These are phyloP conservation scores for Coniferiporia sulphurascens DNA, from an alignment of 1,284 basidiomycete species.

Conservation along the genomic window DNA sequence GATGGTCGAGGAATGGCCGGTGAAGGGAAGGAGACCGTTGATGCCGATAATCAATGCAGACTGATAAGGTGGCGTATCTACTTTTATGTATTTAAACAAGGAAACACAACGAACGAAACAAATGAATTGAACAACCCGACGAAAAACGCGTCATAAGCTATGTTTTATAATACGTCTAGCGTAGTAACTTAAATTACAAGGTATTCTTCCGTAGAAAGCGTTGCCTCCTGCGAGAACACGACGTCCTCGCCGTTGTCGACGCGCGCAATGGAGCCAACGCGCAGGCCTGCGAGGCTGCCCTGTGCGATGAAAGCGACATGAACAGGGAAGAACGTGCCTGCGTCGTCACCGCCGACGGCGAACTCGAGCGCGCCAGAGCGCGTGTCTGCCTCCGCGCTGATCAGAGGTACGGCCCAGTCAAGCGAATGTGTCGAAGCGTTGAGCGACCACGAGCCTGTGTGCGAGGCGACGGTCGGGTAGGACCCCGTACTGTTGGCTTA, in stretches of 20 bases:
- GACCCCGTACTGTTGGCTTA: conserved; percentile 57
- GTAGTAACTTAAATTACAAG: conserved; percentile 38
- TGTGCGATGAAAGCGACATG: conserved; percentile 76
- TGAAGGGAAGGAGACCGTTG: conserved; percentile 47
- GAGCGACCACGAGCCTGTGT: conserved; percentile 77
- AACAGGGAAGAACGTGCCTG: conserved; percentile 90
- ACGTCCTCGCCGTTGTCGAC: conserved; percentile 57
- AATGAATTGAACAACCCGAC: background rate
- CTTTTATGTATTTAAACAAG: background rate
- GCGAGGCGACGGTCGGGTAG: conserved; percentile 79
- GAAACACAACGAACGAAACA: background rate
- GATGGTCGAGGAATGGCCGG: conserved; percentile 67
- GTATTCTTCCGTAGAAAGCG: conserved; percentile 71
- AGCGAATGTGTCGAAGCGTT: conserved; percentile 76
- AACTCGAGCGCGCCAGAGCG: conserved; percentile 85
- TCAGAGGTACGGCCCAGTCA: conserved; percentile 73
- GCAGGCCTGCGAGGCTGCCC: conserved; percentile 73
- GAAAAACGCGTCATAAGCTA: background rate
- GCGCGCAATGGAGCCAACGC: conserved; percentile 52
- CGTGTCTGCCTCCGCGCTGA: conserved; percentile 52
- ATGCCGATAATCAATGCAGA: conserved; percentile 59
- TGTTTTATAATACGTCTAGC: background rate
- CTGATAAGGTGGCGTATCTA: conserved; percentile 25
- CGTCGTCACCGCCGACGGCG: conserved; percentile 78
- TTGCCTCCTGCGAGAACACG: conserved; percentile 75